Evolutionary conservation across 2,329 filamentous ascomycete species (phyloP).

Genomic region (Macrophomina phaseolina): DNA sequence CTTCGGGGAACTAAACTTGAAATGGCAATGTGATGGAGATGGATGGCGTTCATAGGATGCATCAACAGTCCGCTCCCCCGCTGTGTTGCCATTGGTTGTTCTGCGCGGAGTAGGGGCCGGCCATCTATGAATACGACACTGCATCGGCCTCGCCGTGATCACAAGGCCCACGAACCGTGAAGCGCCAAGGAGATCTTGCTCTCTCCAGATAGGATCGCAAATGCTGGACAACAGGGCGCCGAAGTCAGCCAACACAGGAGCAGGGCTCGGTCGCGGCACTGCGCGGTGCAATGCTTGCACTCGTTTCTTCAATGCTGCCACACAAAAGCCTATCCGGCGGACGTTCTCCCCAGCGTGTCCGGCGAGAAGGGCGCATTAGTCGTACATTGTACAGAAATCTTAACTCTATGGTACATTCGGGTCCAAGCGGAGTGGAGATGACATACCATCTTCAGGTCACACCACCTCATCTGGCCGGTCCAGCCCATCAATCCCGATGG

Average conservation of each 20-base stretch:
- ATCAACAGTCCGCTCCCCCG: neutral
- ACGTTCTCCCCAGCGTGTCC: neutral
- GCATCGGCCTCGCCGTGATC: neutral
- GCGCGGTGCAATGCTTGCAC: neutral
- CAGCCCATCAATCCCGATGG: conserved; percentile 15
- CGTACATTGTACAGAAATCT: neutral
- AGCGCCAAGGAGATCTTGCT: neutral
- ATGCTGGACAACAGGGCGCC: neutral
- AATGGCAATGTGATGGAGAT: neutral
- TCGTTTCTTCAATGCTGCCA: neutral
- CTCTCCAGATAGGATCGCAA: neutral
- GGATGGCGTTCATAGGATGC: neutral
- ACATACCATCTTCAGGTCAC: neutral
- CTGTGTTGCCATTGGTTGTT: neutral
- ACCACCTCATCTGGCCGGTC: neutral
- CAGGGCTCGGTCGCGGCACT: neutral
- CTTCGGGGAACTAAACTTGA: neutral
- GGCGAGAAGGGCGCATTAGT: neutral
- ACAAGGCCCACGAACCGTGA: neutral
- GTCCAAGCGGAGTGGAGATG: neutral
- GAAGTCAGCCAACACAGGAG: neutral
- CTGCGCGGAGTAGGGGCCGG: neutral
- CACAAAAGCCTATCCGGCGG: neutral
- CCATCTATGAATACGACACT: neutral
- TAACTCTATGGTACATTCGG: neutral